Percentiles rank a stretch among this genome's conserved stretches.
Evolutionary conservation across 371 early-diverging fungal species (phyloP).

Genomic region (Zychaea mexicana): DNA sequence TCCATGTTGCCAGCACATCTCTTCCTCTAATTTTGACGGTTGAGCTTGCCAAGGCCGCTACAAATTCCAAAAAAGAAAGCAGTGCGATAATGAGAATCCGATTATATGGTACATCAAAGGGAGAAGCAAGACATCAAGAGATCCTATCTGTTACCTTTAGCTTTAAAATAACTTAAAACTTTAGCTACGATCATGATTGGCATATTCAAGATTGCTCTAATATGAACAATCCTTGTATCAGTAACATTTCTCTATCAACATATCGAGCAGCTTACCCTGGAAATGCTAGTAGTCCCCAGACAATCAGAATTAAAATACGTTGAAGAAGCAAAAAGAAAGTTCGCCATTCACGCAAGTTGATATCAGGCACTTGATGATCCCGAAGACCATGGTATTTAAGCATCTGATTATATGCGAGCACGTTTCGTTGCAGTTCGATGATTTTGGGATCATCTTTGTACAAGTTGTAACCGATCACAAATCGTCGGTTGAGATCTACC

Average conservation of each 20-base stretch:
- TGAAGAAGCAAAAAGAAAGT: conserved; percentile 66
- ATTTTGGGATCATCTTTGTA: conserved; percentile 79
- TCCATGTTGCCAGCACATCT: conserved; percentile 95
- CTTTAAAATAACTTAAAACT: conserved; percentile 70
- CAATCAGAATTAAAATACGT: conserved; percentile 59
- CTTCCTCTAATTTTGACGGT: conserved; percentile 89
- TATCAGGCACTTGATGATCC: conserved; percentile 89
- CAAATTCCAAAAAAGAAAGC: conserved; percentile 3
- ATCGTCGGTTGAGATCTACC: conserved; percentile 83
- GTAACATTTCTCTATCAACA: not conserved
- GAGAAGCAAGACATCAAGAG: not conserved
- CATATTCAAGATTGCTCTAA: conserved; percentile 67
- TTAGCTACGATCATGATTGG: conserved; percentile 72
- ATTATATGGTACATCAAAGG: too few species aligned
- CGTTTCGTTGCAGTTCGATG: conserved; percentile 61
- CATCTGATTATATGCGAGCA: conserved; percentile 83
- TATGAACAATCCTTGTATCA: conserved; percentile 8
- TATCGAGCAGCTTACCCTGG: conserved; percentile 66
- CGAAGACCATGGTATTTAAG: conserved; percentile 85
- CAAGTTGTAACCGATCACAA: conserved; percentile 77
- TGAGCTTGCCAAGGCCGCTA: conserved; percentile 81
- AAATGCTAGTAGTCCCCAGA: conserved; percentile 69
- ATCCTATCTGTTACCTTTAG: conserved; percentile 45
- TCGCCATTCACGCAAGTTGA: conserved; percentile 50
- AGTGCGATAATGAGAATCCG: not conserved